Base-by-base conservation (phyloP, 768 basidiomycete genomes). In the Russula sp. region DNA sequence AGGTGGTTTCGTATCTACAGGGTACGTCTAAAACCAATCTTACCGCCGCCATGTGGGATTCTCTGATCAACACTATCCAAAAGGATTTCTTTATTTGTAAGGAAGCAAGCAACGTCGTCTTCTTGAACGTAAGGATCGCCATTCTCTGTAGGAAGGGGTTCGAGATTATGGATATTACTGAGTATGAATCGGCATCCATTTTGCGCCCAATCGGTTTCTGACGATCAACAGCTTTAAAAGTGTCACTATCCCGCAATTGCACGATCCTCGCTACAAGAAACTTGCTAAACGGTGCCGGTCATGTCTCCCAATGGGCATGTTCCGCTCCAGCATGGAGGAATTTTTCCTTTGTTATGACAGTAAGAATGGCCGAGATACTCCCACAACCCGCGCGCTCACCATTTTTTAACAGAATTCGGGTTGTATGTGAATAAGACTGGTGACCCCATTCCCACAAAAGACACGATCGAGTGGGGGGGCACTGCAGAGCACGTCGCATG, bases 1-100 rank as follows among this genome's bases (percentile, higher is more conserved):
- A 94, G 97, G 69, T 96, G 95, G 96, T 98, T 98, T 83, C 81
- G 95, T 44, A 79, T 90, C 30, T 97, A 94, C 75, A 85, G 94
- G 71, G 84, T 83, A 67, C 62, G 76, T 66, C 5, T 36, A 14
- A 10, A 20, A 6, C n/a, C 6, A 8, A 14, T 49, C 13, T 46
- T 20, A 28, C 20, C 10, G 5, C 20, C 13, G 30, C 22, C 26
- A 16, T 8, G 16, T 58, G 20, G 14, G 42, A 9, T 16, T 5
- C 16, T 14, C 13, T 32, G 22, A 22, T 51, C 59, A 28, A 64
- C 36, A 2, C 36, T 24, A 49, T 36, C 24, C 38, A 50, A 34
- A 59, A 84, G 81, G 92, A 95, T 76, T 95, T 94, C 77, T 94
- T 92, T 83, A 74, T 95, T 53, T 93, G 91, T 1, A 92, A 89